Evolutionary conservation across 73 alveolate genomes (phyloP), one percentile per base, ranked within the genome.

Genomic region (Uronychia binucleata): DNA sequence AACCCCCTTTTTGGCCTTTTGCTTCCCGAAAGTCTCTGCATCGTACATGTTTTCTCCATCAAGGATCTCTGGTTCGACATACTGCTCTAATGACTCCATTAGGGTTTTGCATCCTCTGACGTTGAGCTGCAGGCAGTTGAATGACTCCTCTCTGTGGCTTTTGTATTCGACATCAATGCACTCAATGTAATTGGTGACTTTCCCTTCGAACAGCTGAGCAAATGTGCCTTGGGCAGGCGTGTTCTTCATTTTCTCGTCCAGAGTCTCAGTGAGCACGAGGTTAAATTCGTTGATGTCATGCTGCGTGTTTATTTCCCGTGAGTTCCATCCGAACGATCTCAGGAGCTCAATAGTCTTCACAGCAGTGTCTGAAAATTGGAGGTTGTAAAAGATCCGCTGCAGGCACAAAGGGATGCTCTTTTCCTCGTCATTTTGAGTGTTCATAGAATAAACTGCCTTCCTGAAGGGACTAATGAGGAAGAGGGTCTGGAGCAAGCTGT

Each of bases 211-310:
- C 80, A 96, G 83, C 78, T 88, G 78, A 58, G 89, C 79, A 77
- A 92, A 96, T 77, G 98, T 94, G 11, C 98, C 94, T 34, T 34
- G 46, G 30, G 87, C 93, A 0, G 83, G 83, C 1, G 98, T 88
- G 32, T 92, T 93, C 32, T 80, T 85, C 97, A 96, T 94, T 88
- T 93, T 85, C 80, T 85, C 90, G 88, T 96, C 98, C 91, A 96
- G 90, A 27, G 93, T 94, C 77, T 96, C 99, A 59, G 96, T 87
- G 75, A 96, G 88, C 81, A 88, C 87, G 60, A 90, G 86, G 86
- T 90, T 90, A 83, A 96, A 96, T 89, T 96, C 99, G 92, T 95
- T 96, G 19, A 96, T 98, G 79, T 96, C 99, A 84, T 96, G 98
- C 85, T 96, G 97, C 60, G 93, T 89, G 82, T 95, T 93, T 80